Conservation (phyloP, 371 early-diverging fungal genomes). For the Mortierella sp. region DNA sequence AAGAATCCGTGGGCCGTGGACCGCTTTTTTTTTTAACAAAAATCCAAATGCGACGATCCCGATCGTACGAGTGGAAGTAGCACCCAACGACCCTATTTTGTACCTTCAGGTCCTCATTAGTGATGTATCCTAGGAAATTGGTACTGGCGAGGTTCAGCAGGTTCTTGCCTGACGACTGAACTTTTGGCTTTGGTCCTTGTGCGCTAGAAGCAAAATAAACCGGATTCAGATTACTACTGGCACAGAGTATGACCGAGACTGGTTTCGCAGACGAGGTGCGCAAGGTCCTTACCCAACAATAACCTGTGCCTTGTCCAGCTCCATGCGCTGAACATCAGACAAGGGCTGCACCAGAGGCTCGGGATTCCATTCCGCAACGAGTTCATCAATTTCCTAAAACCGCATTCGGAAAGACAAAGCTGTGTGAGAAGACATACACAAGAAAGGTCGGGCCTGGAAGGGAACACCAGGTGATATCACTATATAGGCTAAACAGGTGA, state of each 20-base stretch:
- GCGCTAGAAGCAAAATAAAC: slow-evolving; percentile 31
- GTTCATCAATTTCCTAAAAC: slow-evolving; percentile 91
- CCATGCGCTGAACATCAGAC: slow-evolving; percentile 76
- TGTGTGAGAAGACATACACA: background rate
- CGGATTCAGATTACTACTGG: background rate
- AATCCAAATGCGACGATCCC: too few species aligned
- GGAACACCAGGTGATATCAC: too few species aligned
- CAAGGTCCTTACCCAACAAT: slow-evolving; percentile 70
- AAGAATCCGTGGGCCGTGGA: too few species aligned
- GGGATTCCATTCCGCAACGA: slow-evolving; percentile 96
- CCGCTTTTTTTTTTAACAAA: too few species aligned
- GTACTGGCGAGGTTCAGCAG: slow-evolving; percentile 86
- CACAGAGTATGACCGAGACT: background rate
- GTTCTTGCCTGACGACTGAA: slow-evolving; percentile 64
- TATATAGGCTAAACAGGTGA: background rate
- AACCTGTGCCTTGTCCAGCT: slow-evolving; percentile 83
- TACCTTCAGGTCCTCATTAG: slow-evolving; percentile 79
- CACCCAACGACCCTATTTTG: background rate
- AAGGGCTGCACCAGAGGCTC: slow-evolving; percentile 92
- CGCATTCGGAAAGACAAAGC: background rate
- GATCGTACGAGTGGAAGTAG: background rate
- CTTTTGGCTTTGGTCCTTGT: slow-evolving; percentile 68
- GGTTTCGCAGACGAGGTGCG: background rate
- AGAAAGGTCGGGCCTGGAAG: too few species aligned
- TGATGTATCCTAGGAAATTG: slow-evolving; percentile 89